Evolutionary conservation across 2,329 filamentous ascomycete genomes (phyloP).

Genomic region (Penicillium hordei): DNA sequence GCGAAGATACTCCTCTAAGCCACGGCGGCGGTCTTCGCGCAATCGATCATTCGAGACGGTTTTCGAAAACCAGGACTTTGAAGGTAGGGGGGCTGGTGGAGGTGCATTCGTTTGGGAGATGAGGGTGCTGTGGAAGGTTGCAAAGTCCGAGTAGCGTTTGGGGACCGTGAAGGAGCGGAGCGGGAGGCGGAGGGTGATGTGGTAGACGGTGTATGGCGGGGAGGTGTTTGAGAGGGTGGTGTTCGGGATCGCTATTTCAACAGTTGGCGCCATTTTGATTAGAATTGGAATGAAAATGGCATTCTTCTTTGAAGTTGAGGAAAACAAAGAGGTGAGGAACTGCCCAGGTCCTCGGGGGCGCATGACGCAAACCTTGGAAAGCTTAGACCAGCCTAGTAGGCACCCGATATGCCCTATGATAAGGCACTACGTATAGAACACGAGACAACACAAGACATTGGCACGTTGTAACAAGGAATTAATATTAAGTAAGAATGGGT

Average conservation of each 20-base stretch:
- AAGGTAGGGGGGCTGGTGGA: conserved; percentile 56
- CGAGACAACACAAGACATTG: neutral
- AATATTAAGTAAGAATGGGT: conserved; percentile 6
- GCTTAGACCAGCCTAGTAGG: conserved; percentile 6
- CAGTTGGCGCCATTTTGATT: conserved; percentile 41
- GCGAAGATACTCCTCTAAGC: conserved; percentile 59
- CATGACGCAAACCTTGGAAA: conserved; percentile 11
- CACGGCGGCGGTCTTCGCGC: conserved; percentile 57
- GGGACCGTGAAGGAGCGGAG: conserved; percentile 58
- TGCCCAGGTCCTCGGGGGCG: neutral
- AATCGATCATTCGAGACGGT: conserved; percentile 57
- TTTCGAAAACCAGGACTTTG: conserved; percentile 61
- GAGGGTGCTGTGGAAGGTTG: conserved; percentile 54
- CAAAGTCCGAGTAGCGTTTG: conserved; percentile 67
- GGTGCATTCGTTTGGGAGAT: conserved; percentile 50
- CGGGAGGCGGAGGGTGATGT: conserved; percentile 61
- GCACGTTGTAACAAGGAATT: neutral
- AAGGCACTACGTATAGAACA: neutral
- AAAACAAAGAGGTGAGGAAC: conserved; percentile 6
- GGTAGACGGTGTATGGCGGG: conserved; percentile 62
- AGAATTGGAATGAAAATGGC: neutral
- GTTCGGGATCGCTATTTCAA: conserved; percentile 52
- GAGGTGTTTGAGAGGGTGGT: conserved; percentile 47
- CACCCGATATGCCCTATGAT: neutral
- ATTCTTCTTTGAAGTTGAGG: neutral